Evolutionary conservation across 2,329 filamentous ascomycete species (phyloP), one percentile per base, ranked within the genome.

Genomic region (Teratosphaeria destructans): DNA sequence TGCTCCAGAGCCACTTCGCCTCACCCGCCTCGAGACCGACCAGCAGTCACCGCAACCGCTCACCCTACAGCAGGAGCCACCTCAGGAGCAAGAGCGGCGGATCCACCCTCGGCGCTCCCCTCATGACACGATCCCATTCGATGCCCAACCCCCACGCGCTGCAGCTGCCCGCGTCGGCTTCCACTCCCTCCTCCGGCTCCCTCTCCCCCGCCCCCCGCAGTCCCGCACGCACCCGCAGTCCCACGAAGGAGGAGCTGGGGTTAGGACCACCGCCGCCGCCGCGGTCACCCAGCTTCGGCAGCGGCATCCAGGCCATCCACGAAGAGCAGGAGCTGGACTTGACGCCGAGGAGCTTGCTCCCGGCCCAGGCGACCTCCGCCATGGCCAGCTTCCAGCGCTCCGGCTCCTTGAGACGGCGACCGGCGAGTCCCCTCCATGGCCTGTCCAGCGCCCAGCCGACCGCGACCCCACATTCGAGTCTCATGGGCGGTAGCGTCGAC

Each of bases 241-340:
- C 76, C 1, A 71, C 75, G 57, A 63, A 70, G 34, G 66, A 68
- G 29, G 64, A 64, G 10, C 62, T 29, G 8, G 34, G 37, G 2
- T 34, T 60, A 10, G 61, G 62, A 26, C 64, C 65, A 26, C 64
- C 65, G 6, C 67, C 63, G 29, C 64, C 65, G 27, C 64, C 65
- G 7, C 67, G 68, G n/a, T 68, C 69, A 19, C 69, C 68, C 1
- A 64, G 66, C 59, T 67, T 66, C 56, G 64, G 63, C 27, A 68
- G 63, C 39, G 69, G 66, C 11, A 74, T 74, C 35, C 66, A 71
- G 62, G 70, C 67, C 49, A 80, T 80, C 55, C 77, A 77, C 29
- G 78, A 80, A 66, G 77, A 80, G 65, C 75, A 74, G 53, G 78
- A 79, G 67, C 67, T 80, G 52, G 73, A 78, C 62, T 68, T 79